Evolutionary conservation across 768 basidiomycete species (phyloP), one percentile per base, ranked within the genome.

Genomic region (Nidularia sp.): DNA sequence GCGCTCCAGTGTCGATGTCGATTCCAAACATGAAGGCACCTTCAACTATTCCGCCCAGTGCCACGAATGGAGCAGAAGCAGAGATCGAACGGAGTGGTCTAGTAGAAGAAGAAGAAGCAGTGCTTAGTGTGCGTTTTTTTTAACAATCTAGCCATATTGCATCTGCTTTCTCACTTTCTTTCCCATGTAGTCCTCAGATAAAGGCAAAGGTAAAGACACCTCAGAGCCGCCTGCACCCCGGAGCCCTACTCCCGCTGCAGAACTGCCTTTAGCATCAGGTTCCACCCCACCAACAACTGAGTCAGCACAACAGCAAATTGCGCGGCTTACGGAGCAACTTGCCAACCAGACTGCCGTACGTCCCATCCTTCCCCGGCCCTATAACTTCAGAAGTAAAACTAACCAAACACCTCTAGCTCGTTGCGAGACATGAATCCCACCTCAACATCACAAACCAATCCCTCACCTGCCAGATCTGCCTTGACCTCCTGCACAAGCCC

Each of bases 381-480:
- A 22, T 13, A 4, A 13, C 22, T 10, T 57, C 47, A 49, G 22
- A 43, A 29, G 34, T 53, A 35, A 53, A 43, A 44, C 47, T 29
- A 6, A 42, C 43, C 47, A 52, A 34, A 55, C 3, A 18, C 18
- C 18, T 18, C 18, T 49, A 83, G 81, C 65, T 81, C 51, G 67
- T 87, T 39, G 58, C 69, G 18, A 72, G 72, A 54, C 83, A 90
- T 56, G 74, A 84, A 67, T 58, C 69, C 6, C 68, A 83, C 22
- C 57, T 88, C n/a, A 62, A 64, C 3, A 72, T 81, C 51, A 58
- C 88, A 42, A 80, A 83, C 6, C 82, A 86, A 55, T 76, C 84
- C 0, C 65, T 89, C 25, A 86, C 81, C 9, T 92, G 90, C 54
- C 86, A 90, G 64, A 85, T 92, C 55, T 92, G 90, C 61, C 72